Evolutionary conservation across 306 rosid genomes (phyloP).

Genomic region (Quercus agrifolia): DNA sequence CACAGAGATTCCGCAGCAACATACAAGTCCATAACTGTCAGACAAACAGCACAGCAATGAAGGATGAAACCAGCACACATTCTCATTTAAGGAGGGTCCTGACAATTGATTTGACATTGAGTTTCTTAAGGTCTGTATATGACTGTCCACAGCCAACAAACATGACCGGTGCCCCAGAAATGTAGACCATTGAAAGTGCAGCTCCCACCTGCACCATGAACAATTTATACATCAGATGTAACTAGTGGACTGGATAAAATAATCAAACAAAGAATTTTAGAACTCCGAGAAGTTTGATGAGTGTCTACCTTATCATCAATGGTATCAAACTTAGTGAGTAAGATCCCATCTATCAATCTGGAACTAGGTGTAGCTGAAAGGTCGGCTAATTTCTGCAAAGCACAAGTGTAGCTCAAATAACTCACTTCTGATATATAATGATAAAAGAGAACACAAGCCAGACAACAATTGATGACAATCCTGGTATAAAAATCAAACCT

Average conservation of each 20-base stretch:
- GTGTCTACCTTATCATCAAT: constrained; percentile 79
- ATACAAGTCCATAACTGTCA: constrained; percentile 15
- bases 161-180: constrained; percentile 97
- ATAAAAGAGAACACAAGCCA: constrained; percentile 8
- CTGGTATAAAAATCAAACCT: constrained; percentile 43
- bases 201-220: constrained; percentile 77
- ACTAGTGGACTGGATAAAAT: constrained; percentile 11
- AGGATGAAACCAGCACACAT: not conserved
- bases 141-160: constrained; percentile 99
- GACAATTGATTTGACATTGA: constrained; percentile 83
- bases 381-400: constrained; percentile 85
- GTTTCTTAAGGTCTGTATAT: constrained; percentile 93
- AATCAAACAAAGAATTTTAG: not conserved
- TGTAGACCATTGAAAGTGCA: constrained; percentile 96
- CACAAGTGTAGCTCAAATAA: not conserved
- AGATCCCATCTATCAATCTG: constrained; percentile 83
- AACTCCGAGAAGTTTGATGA: constrained; percentile 8
- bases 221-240: not conserved
- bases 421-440: constrained; percentile 16
- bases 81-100: constrained; percentile 88
- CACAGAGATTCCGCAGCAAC: constrained; percentile 23
- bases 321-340: constrained; percentile 94
- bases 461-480: not conserved
- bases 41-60: constrained; percentile 10
- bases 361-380: constrained; percentile 64